Evolutionary conservation across 345 rosid genomes (phyloP).

Genomic region (Cardamine occulta): DNA sequence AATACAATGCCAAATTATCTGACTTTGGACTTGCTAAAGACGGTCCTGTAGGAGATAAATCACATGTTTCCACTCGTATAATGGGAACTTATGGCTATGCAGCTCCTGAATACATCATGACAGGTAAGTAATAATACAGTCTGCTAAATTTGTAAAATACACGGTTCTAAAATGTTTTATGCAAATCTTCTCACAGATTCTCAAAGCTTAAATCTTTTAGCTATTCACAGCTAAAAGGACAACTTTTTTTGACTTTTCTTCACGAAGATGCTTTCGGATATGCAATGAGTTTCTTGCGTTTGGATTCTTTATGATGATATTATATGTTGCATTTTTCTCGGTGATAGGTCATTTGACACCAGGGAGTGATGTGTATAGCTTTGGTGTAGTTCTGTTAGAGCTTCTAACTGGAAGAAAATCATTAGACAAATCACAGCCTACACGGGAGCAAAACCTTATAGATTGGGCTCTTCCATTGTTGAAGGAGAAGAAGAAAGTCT

Average conservation of each 20-base stretch:
- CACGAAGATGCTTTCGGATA: neutral
- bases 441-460: conserved; percentile 80
- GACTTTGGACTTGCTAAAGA: conserved; percentile 98
- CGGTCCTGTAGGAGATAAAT: conserved; percentile 96
- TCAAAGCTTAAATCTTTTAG: neutral
- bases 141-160: neutral
- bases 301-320: conserved; percentile 4
- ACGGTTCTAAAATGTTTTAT: neutral
- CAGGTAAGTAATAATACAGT: conserved; percentile 52
- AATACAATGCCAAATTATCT: conserved; percentile 88
- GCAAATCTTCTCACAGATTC: neutral
- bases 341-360: conserved; percentile 81
- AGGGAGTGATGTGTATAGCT: conserved; percentile 89
- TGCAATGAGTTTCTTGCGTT: conserved; percentile 14
- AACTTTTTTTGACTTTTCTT: neutral
- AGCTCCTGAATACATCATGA: conserved; percentile 97
- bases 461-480: conserved; percentile 93
- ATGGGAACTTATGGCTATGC: conserved; percentile 99
- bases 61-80: conserved; percentile 97
- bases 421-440: conserved; percentile 79
- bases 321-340: neutral
- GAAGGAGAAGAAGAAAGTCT: conserved; percentile 86
- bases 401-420: conserved; percentile 88
- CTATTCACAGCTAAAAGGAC: neutral
- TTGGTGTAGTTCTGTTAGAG: conserved; percentile 79